Evolutionary conservation across 2,329 filamentous ascomycete species (phyloP), one percentile per base, ranked within the genome.

Genomic region (Magnaporthiopsis incrustans): DNA sequence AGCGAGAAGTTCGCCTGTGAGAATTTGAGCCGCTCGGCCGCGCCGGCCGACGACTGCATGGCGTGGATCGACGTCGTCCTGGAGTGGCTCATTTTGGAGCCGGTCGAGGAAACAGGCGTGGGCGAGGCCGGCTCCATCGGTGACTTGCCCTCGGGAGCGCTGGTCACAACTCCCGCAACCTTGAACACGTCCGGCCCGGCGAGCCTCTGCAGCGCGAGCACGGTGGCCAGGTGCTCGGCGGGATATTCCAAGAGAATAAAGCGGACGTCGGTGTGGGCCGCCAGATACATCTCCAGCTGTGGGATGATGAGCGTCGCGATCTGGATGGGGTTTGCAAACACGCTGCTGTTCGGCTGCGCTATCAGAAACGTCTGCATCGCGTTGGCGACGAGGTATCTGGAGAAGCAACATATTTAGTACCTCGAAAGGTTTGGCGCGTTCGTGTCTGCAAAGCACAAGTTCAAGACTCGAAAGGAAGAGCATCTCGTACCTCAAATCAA

Each of bases 231-330:
- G 66, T 88, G 82, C 61, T 82, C 80, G 0, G 81, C 73, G 0
- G 85, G 80, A 66, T 85, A 88, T 64, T 87, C 82, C 11, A 89
- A 75, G 6, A 89, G 72, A 0, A 89, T 77, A 64, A 87, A 82
- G 12, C 81, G 80, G 26, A 83, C 81, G 53, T 79, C 75, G 2
- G 78, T 70, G 67, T 87, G 82, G 1, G 79, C 75, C 5, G 80
- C 77, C 61, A 88, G 75, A 66, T 86, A 88, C 0, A 81, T 80
- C 68, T 88, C 85, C 1, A 89, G 76, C 66, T 87, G 83, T 1
- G 85, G 83, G 56, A 88, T 76, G 27, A 88, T 78, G 2, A 87
- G 76, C 0, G 82, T 81, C 2, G 86, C 85, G 2, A 88, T 77
- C 22, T 84, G 74, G 27, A 79, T 75, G 1, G 82, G 78, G 68